phyloP scores from a whole-genome alignment of 2,329 filamentous ascomycete species.

The Salinomyces thailandicus region DNA sequence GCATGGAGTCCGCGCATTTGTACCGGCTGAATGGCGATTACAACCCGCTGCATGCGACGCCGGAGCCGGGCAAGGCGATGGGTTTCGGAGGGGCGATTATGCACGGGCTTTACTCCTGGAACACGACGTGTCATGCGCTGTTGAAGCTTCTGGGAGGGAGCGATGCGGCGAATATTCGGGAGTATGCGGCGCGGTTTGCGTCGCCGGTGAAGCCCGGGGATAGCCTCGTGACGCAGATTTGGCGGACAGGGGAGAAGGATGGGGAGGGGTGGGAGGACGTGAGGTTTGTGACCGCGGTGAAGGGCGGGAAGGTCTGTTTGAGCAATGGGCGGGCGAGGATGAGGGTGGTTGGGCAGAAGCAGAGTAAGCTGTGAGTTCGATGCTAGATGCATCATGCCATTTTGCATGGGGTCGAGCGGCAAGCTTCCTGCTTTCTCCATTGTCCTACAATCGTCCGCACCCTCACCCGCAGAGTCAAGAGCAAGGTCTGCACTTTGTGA shows the following conservation, averaged over 20 bases:
- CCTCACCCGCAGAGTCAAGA: no score
- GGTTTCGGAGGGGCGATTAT: constrained; percentile 84
- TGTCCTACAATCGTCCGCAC: constrained; percentile 1
- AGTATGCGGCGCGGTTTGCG: constrained; percentile 83
- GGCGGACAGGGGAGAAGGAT: constrained; percentile 60
- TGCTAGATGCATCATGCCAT: background rate
- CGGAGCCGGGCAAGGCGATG: constrained; percentile 68
- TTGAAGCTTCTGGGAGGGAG: constrained; percentile 63
- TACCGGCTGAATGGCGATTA: constrained; percentile 88
- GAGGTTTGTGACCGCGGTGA: constrained; percentile 66
- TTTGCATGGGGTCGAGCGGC: background rate
- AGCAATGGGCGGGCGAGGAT: constrained; percentile 78
- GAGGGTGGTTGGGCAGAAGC: constrained; percentile 45
- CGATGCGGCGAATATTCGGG: constrained; percentile 70
- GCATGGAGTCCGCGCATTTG: constrained; percentile 58
- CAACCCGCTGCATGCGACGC: constrained; percentile 82
- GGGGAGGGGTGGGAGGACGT: constrained; percentile 67
- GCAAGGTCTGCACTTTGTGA: no score
- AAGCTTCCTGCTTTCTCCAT: background rate
- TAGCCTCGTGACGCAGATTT: constrained; percentile 70
- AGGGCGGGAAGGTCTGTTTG: constrained; percentile 72
- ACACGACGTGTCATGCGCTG: constrained; percentile 62
- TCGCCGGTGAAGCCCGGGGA: constrained; percentile 75
- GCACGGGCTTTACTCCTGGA: constrained; percentile 83
- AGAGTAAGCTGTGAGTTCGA: constrained; percentile 51